Evolutionary conservation across 2,329 filamentous ascomycete genomes (phyloP), one percentile per base, ranked within the genome.

Genomic region (Colletotrichum camelliae): DNA sequence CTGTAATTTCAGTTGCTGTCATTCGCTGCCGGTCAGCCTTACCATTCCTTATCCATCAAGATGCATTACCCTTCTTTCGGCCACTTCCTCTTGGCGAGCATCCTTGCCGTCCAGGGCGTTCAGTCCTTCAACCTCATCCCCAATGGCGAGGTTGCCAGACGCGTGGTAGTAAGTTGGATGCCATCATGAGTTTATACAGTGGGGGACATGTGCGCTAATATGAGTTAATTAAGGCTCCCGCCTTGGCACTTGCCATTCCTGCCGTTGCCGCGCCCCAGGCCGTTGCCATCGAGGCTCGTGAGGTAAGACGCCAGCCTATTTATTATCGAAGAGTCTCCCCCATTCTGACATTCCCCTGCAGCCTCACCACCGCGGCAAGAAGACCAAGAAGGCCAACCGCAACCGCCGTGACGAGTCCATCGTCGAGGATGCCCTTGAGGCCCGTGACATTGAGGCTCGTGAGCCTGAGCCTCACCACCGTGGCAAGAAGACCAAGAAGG

Each of bases 21-120:
- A 77, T 77, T 77, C 67, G 70, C 76, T 77, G 75, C 74, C 75
- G 74, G 74, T 72, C 74, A 77, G 68, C 67, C 70, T 65, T 48
- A 66, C 70, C 73, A 35, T 74, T 73, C 66, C 58, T 77, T 76
- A 60, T 48, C 39, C 39, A 48, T 48, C 73, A 76, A 69, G n/a
- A 76, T 77, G 70, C 76, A 77, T 43, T 69, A 73, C 64, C 69
- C 73, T 58, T 74, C 74, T 55, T 74, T 77, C 39, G 67, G 48
- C 35, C 70, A 77, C 24, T 68, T 77, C 60, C 69, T 76, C 70
- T 37, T 77, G 74, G 74, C 76, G 74, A 72, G 74, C 64, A 72
- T 77, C 70, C 67, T 77, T 57, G 70, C 74, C 61, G 75, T 61
- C 31, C 67, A 72, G n/a, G 74, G 69, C 35, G 74, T 37, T 60